These are phyloP conservation scores for Brassica napus DNA, from an alignment of 345 rosid genomes.

Conservation along the genomic window Da-Ae NC_063439.1:26018501-26019000, in stretches of 20 bases:
- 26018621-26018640: slow-evolving; percentile 62
- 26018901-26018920: slow-evolving; percentile 69
- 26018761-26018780: slow-evolving; percentile 60
- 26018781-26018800: slow-evolving; percentile 41
- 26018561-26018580: slow-evolving; percentile 64
- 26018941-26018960: slow-evolving; percentile 81
- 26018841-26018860: slow-evolving; percentile 72
- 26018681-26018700: slow-evolving; percentile 66
- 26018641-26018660: slow-evolving; percentile 93
- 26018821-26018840: slow-evolving; percentile 80
- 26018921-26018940: slow-evolving; percentile 81
- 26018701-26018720: slow-evolving; percentile 83
- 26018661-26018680: slow-evolving; percentile 97
- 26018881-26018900: slow-evolving; percentile 53
- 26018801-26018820: slow-evolving; percentile 58
- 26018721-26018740: slow-evolving; percentile 60
- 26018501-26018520: slow-evolving; percentile 55
- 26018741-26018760: slow-evolving; percentile 57
- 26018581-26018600: slow-evolving; percentile 83
- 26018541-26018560: slow-evolving; percentile 33
- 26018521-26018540: slow-evolving; percentile 44
- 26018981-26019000: slow-evolving; percentile 67
- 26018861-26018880: slow-evolving; percentile 69
- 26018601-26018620: slow-evolving; percentile 68
- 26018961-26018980: slow-evolving; percentile 90